Base-by-base conservation (phyloP, 805 yeast species). In the Zygoascus bituminiphila region DNA sequence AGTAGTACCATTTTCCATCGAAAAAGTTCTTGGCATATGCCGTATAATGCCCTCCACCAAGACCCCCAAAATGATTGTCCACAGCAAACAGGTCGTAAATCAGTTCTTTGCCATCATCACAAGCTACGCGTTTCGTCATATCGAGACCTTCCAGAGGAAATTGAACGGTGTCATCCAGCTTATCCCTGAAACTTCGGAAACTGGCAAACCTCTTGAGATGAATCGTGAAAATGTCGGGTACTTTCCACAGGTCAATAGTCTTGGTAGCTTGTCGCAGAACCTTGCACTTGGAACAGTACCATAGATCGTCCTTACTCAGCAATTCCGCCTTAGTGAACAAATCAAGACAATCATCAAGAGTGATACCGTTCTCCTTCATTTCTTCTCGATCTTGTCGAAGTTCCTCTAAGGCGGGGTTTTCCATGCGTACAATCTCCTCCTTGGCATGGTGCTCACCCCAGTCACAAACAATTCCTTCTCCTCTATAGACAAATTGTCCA, bases 11-110 rank as follows among this genome's bases (percentile, higher is more conserved):
- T 50, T 78, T 72, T 19, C 69, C 69, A 59, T 86, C 94, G 39
- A 78, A 72, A 63, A 79, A 82, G 60, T 89, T 89, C 62, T 82
- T 84, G 0, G 78, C 96, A 59, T 80, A 83, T 0, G 98, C 85
- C 1, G 98, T 93, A 65, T 93, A 91, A 69, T 93, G 98, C 1
- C 98, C 98, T 4, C 98, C 98, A 0, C 98, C 97, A 17, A 91
- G 70, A 0, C 97, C 96, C 45, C 98, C 98, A 62, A 75, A 88
- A 62, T 93, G 98, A 62, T 91, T 93, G 62, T 89, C 98, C 20
- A 93, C 96, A 0, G 93, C 98, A 57, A 86, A 74, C 53, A 93
- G 69, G 62, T 93, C 98, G 64, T 91, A 91, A 1, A 85, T 61
- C n/a, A 65, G 56, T 2, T 57, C 59, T 48, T 4, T 57, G 17